phyloP scores from a whole-genome alignment of 1,284 basidiomycete genomes.

The Sanguinoderma infundibulare region DNA sequence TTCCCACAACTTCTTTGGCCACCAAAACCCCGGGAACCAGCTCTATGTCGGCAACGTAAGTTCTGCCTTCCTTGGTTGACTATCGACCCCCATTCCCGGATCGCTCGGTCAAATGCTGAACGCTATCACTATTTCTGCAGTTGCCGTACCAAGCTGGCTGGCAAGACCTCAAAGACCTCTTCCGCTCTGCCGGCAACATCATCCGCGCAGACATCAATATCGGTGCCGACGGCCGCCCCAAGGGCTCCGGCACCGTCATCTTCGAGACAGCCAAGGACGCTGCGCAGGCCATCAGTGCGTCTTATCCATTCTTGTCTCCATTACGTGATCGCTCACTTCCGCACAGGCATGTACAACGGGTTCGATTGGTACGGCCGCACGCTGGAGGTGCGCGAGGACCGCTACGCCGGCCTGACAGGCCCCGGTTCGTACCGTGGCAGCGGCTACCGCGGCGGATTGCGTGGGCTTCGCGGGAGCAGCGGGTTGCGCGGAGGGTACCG shows the following conservation, averaged over 20 bases:
- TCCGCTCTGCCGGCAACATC: conserved; percentile 93
- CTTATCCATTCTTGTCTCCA: neutral
- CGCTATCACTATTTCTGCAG: conserved; percentile 44
- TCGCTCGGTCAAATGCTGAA: neutral
- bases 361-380: conserved; percentile 94
- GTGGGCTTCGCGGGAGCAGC: conserved; percentile 34
- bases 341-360: conserved; percentile 88
- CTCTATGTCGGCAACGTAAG: conserved; percentile 91
- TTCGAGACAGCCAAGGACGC: conserved; percentile 93
- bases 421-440: conserved; percentile 65
- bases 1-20: conserved; percentile 73
- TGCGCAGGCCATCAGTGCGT: conserved; percentile 85
- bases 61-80: conserved; percentile 12
- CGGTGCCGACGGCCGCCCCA: conserved; percentile 89
- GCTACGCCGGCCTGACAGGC: conserved; percentile 82
- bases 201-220: conserved; percentile 95
- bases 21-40: conserved; percentile 80
- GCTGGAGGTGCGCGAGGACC: conserved; percentile 94
- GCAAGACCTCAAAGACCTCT: conserved; percentile 98
- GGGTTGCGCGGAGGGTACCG: conserved; percentile 64
- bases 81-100: neutral
- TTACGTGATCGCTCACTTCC: neutral
- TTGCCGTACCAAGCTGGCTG: conserved; percentile 95
- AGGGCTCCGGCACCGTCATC: conserved; percentile 94
- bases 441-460: conserved; percentile 41